A percentile compares a stretch with the other conserved stretches of the same genome.
phyloP scores from a whole-genome alignment of 371 early-diverging fungal genomes.

The Mortierella polycephala region DNA sequence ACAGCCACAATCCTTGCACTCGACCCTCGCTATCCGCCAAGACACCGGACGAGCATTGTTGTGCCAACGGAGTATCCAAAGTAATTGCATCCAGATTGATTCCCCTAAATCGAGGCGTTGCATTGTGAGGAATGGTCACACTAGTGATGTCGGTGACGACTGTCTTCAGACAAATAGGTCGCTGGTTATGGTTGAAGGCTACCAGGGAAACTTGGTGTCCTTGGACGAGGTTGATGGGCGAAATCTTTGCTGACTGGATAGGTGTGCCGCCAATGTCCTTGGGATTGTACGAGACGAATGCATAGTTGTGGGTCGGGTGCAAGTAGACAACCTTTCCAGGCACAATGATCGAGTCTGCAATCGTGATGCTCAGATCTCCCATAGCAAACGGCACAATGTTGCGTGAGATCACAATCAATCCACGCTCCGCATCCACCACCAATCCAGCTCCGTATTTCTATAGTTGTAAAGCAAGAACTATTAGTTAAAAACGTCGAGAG shows the following conservation, averaged over 20 bases:
- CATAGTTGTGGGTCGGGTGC: conserved; percentile 89
- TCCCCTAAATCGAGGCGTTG: conserved; percentile 85
- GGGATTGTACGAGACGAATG: conserved; percentile 82
- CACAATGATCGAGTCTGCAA: conserved; percentile 82
- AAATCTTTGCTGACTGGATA: conserved; percentile 71
- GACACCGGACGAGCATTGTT: conserved; percentile 88
- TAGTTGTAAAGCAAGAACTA: background rate
- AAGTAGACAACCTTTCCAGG: conserved; percentile 81
- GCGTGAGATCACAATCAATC: conserved; percentile 76
- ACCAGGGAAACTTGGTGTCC: conserved; percentile 74
- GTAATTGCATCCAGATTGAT: conserved; percentile 88
- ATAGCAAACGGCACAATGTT: conserved; percentile 79
- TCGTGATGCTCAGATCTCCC: conserved; percentile 79
- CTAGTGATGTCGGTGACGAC: conserved; percentile 82
- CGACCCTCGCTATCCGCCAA: conserved; percentile 78
- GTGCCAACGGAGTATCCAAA: conserved; percentile 85
- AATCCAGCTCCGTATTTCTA: conserved; percentile 78
- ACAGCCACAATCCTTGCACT: conserved; percentile 89
- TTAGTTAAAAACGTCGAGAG: background rate
- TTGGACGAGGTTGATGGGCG: conserved; percentile 69
- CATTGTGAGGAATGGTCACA: conserved; percentile 82
- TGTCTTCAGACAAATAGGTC: conserved; percentile 78
- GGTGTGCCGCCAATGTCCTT: conserved; percentile 76
- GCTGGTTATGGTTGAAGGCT: conserved; percentile 83
- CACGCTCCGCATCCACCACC: conserved; percentile 76